These are phyloP conservation scores for Trichoderma aggressivum DNA, from an alignment of 2,329 filamentous ascomycete species.

Conservation along the genomic window DNA sequence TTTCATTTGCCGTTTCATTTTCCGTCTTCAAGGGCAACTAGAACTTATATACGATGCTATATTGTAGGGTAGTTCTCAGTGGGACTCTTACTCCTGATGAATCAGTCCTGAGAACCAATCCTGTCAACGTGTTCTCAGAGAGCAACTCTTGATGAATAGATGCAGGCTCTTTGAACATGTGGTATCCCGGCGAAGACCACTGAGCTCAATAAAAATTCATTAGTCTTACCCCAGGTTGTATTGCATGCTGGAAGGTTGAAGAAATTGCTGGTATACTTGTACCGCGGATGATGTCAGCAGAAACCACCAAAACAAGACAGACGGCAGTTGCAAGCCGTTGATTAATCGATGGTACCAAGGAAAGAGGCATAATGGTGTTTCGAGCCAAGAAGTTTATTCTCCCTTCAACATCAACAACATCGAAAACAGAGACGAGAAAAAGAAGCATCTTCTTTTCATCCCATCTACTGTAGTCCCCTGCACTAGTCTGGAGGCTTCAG, in stretches of 20 bases:
- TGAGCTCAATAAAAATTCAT: neutral
- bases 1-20: neutral
- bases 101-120: neutral
- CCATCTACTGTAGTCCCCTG: neutral
- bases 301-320: neutral
- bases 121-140: neutral
- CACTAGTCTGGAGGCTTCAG: neutral
- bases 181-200: neutral
- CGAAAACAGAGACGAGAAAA: neutral
- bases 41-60: too few species aligned
- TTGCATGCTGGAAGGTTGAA: neutral
- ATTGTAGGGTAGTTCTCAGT: neutral
- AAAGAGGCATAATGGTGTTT: neutral
- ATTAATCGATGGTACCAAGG: neutral
- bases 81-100: neutral
- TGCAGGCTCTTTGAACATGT: neutral
- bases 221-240: neutral
- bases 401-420: neutral
- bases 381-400: neutral
- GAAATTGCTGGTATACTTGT: neutral
- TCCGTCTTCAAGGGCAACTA: neutral
- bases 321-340: neutral
- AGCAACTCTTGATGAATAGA: neutral
- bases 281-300: neutral
- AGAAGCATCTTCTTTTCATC: neutral